phyloP scores from a whole-genome alignment of 345 rosid species.

The Eucalyptus tenuipes region DNA sequence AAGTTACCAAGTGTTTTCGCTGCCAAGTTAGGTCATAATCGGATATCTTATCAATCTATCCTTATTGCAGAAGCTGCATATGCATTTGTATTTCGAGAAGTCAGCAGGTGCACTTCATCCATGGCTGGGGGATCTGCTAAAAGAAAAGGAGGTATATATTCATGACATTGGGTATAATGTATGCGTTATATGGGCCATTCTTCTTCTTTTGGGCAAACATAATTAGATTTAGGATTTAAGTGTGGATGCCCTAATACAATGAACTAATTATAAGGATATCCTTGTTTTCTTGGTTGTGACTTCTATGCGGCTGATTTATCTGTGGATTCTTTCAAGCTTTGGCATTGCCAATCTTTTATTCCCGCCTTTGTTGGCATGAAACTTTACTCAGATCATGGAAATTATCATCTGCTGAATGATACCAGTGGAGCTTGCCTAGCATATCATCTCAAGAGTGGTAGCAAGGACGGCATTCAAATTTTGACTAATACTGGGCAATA shows the following conservation, averaged over 20 bases:
- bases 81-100: slow-evolving; percentile 87
- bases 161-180: not conserved
- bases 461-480: not conserved
- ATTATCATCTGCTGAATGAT: not conserved
- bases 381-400: not conserved
- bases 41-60: not conserved
- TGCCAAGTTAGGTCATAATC: not conserved
- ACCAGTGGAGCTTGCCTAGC: not conserved
- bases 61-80: slow-evolving; percentile 53
- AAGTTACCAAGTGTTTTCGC: not conserved
- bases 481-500: not conserved
- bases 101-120: slow-evolving; percentile 9
- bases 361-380: not conserved
- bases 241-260: not conserved
- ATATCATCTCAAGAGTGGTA: not conserved
- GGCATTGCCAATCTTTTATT: not conserved
- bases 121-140: slow-evolving; percentile 26
- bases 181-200: not conserved
- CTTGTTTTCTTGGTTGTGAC: not conserved
- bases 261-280: not conserved
- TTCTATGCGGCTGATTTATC: not conserved
- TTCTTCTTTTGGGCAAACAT: not conserved
- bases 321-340: not conserved
- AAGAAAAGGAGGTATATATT: slow-evolving; percentile 72
- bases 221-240: not conserved